Evolutionary conservation across 441 rosid genomes (phyloP), one percentile per base, ranked within the genome.

Genomic region (Jatropha podagrica): DNA sequence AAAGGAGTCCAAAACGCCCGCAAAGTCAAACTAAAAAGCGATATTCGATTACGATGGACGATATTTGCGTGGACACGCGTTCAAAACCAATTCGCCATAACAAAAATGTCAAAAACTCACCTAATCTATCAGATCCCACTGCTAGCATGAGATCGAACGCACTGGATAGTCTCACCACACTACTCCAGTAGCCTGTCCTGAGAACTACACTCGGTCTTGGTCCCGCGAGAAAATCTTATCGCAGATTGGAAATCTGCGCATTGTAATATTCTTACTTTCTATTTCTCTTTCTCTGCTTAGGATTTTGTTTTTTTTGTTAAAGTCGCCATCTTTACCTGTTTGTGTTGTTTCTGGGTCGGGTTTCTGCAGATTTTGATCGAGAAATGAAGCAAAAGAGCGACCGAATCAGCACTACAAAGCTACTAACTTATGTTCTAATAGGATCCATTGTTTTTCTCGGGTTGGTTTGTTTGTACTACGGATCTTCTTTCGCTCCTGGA

Each of bases 401-500:
- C 46, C 84, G 80, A 79, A 76, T 86, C 58, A 76, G 78, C 66
- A 72, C 89, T 55, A 81, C 86, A 6, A 89, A 77, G 81, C 90
- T 85, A 11, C 46, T 90, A 49, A 87, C 88, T 58, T 90, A 84
- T 79, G 73, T 79, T 44, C 86, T 96, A 17, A 71, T 96, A 67
- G 92, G 86, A 7, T 71, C 90, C 72, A 87, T 93, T 71, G 79
- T 76, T 41, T 51, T 89, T 69, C 92, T 96, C 65, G 96, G 91
- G 54, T 77, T 96, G 81, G 68, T 87, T 76, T 90, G 99, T 76
- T 76, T 96, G 80, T 96, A 91, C 79, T 91, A 84, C 23, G 93
- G 93, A 55, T 92, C 99, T 4, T 80, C 87, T 14, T 82, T 92
- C 58, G 93, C 93, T 63, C 98, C 99, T 5, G 91, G 87, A 6